Base-by-base conservation (phyloP, 352 stramenopile genomes). In the Pythium monospermum region DNA sequence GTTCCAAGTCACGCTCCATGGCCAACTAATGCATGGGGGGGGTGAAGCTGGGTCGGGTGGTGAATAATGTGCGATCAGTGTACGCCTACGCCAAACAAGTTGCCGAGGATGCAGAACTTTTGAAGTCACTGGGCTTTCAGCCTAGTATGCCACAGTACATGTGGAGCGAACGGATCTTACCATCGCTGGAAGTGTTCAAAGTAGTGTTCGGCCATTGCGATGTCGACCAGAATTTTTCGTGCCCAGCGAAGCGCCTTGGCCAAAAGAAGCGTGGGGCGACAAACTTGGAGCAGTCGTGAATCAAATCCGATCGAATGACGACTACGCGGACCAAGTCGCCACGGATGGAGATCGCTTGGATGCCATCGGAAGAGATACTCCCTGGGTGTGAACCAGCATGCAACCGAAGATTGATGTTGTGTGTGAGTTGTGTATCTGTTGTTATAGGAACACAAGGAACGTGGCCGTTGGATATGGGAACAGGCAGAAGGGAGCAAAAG, bases 61-160 rank as follows among this genome's bases (percentile, higher is more conserved):
- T 54, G 23, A 2, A 16, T 23, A 35, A n/a, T 53, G 66, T 55
- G 57, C 69, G 12, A 42, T 68, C n/a, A 6, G 21, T 32, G 15
- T 35, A 37, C 19, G 18, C 33, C 46, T 53, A 47, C 26, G 16
- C 36, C 0, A 19, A 37, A 6, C 45, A 53, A 32, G 22, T 43
- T 16, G 8, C 35, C 1, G 32, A 25, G 19, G 45, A 53, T 35
- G 12, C 22, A 7, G n/a, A n/a, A n/a, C n/a, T n/a, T n/a, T n/a
- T n/a, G n/a, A n/a, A n/a, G n/a, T n/a, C n/a, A n/a, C n/a, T n/a
- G n/a, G n/a, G n/a, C n/a, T n/a, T n/a, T n/a, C n/a, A n/a, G n/a
- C n/a, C n/a, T n/a, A n/a, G n/a, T n/a, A n/a, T n/a, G n/a, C n/a
- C n/a, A n/a, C n/a, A n/a, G n/a, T n/a, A n/a, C n/a, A n/a, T n/a